These are phyloP conservation scores for Ceratobasidium sp. DNA, from an alignment of 1,284 basidiomycete species.

Conservation along the genomic window DNA sequence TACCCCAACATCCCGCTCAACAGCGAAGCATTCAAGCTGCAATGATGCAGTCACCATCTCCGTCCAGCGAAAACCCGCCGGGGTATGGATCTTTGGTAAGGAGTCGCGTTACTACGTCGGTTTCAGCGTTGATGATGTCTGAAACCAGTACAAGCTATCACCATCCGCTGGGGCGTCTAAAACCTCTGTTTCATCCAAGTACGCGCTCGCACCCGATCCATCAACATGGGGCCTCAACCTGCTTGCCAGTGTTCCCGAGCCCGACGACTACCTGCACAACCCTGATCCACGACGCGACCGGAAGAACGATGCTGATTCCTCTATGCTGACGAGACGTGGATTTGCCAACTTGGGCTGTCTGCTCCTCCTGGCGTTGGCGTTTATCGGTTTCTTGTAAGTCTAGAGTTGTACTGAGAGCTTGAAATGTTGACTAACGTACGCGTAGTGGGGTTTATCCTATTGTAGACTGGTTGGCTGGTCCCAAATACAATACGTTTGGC, in stretches of 20 bases:
- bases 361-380: slow-evolving; percentile 34
- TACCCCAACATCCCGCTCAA: neutral
- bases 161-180: neutral
- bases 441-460: slow-evolving; percentile 46
- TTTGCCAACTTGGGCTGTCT: slow-evolving; percentile 51
- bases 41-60: slow-evolving; percentile 41
- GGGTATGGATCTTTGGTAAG: slow-evolving; percentile 10
- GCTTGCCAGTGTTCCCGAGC: slow-evolving; percentile 40
- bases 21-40: slow-evolving; percentile 31
- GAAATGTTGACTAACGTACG: neutral
- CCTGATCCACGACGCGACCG: slow-evolving; percentile 51
- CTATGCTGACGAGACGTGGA: slow-evolving; percentile 49
- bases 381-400: slow-evolving; percentile 49
- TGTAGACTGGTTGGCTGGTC: slow-evolving; percentile 11
- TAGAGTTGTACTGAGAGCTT: neutral
- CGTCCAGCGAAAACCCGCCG: neutral
- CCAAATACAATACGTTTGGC: slow-evolving; percentile 34
- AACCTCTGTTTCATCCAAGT: slow-evolving; percentile 42
- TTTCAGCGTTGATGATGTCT: slow-evolving; percentile 3
- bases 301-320: slow-evolving; percentile 48
- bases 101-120: neutral
- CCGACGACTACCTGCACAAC: slow-evolving; percentile 49
- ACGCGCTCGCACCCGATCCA: slow-evolving; percentile 48
- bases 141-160: slow-evolving; percentile 18
- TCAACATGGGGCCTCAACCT: slow-evolving; percentile 48